A percentile compares a stretch with the other conserved stretches of the same genome.
phyloP scores from a whole-genome alignment of 2,329 filamentous ascomycete species.

The Stagonosporopsis vannaccii region DNA sequence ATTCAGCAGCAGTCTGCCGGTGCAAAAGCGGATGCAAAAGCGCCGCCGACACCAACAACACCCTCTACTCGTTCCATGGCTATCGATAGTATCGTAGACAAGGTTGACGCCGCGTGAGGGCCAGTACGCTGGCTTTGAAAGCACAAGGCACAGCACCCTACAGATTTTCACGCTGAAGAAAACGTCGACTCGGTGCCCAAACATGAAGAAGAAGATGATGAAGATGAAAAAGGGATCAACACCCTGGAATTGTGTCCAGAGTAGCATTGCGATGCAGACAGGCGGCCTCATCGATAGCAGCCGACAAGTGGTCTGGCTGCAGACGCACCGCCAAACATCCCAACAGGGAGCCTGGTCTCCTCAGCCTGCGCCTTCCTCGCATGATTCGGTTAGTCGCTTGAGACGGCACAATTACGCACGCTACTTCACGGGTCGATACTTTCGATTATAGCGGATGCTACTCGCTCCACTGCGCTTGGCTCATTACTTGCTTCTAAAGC shows the following conservation, averaged over 20 bases:
- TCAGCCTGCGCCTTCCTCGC: not conserved
- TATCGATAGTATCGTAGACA: constrained; percentile 51
- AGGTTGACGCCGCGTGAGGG: constrained; percentile 44
- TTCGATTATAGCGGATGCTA: not conserved
- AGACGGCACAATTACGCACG: not conserved
- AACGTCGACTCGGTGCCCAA: not conserved
- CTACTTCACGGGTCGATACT: not conserved
- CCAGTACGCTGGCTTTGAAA: not conserved
- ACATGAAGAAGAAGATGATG: not conserved
- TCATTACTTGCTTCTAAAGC: not conserved
- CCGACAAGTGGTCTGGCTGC: not conserved
- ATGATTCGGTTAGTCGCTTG: not conserved
- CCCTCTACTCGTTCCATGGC: constrained; percentile 49
- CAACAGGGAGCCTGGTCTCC: not conserved
- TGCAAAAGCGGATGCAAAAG: constrained; percentile 39
- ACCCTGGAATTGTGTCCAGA: not conserved
- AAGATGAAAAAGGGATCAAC: too few species aligned
- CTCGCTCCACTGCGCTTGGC: not conserved
- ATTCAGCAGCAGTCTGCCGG: constrained; percentile 10
- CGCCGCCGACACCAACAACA: constrained; percentile 47
- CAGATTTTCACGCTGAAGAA: not conserved
- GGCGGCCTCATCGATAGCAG: not conserved
- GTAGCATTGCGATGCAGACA: not conserved
- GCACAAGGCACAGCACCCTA: not conserved
- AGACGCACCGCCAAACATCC: not conserved